Percentiles rank a stretch among this genome's conserved stretches.
These are phyloP conservation scores for Biscutella laevigata DNA, from an alignment of 441 rosid genomes.

Conservation along the genomic window DNA sequence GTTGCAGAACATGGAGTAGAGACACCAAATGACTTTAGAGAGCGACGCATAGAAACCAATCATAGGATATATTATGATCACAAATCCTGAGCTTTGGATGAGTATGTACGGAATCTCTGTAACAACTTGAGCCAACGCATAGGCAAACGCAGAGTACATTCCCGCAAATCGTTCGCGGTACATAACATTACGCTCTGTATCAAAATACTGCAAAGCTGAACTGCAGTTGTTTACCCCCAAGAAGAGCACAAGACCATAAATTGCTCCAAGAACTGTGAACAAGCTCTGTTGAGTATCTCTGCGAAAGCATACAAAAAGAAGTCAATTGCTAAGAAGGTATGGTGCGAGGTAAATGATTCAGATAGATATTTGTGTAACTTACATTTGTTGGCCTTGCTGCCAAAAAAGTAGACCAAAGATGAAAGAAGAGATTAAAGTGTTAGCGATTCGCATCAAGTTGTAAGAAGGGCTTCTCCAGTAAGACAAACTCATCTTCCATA, in stretches of 20 bases:
- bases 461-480: constrained; percentile 68
- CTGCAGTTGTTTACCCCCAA: constrained; percentile 45
- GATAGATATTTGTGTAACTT: constrained; percentile 11
- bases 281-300: constrained; percentile 45
- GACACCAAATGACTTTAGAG: constrained; percentile 39
- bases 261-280: constrained; percentile 42
- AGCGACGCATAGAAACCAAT: constrained; percentile 39
- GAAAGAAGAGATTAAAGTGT: constrained; percentile 28
- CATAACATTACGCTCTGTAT: constrained; percentile 40
- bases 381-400: constrained; percentile 54
- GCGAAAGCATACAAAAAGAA: neutral
- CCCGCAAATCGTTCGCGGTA: constrained; percentile 56
- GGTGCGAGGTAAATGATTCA: neutral
- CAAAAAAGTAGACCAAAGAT: constrained; percentile 45
- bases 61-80: constrained; percentile 42
- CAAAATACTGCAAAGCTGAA: constrained; percentile 33
- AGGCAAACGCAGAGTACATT: constrained; percentile 48
- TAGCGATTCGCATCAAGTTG: constrained; percentile 36
- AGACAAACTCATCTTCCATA: constrained; percentile 53
- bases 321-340: neutral
- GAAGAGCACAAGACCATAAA: constrained; percentile 35
- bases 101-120: constrained; percentile 44
- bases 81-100: constrained; percentile 32
- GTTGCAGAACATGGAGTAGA: constrained; percentile 41
- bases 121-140: constrained; percentile 41